Base-by-base conservation (phyloP, 78 protist genomes). In the Dictyostelium purpureum region DNA sequence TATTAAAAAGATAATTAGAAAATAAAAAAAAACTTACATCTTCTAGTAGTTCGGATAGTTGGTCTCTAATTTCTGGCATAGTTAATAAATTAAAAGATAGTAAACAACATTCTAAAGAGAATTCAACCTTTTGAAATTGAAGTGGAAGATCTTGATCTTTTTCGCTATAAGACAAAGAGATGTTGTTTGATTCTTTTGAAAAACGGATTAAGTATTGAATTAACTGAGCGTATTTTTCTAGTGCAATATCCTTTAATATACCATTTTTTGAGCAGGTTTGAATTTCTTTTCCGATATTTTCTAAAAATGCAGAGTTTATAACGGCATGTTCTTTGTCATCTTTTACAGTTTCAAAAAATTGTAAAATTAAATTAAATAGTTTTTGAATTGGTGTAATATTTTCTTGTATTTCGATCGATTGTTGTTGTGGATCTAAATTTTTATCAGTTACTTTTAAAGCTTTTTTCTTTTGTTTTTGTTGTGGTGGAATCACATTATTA, bases 211-310 rank as follows among this genome's bases (percentile, higher is more conserved):
- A 47, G 9, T 35, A 12, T 26, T 85, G 81, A 42, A 74, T 56
- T 2, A 85, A 6, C n/a, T 54, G 26, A 21, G 92, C 82, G 59
- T 61, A 85, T 12, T 61, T 26, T 57, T 85, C 92, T 43, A 85
- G 9, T 26, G 70, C 26, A 4, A 85, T 28, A 14, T 85, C 92
- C n/a, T 61, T 49, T 16, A 85, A 37, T 45, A 49, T 37, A 16
- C 52, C 57, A 31, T 37, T 42, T n/a, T 43, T 49, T 26, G 65
- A 81, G 35, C 52, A 63, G 18, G 66, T 10, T 51, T 51, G 38
- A 7, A 81, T 45, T 18, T 81, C 89, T 18, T 43, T 66, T 26
- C 78, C 52, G 24, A 81, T 43, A 37, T 65, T 45, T 47, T 59
- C 56, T 11, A 85, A 10, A n/a, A 28, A 57, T 42, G 21, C 19